Conservation (phyloP, 345 rosid species). For the Pelargonium nanum region DNA sequence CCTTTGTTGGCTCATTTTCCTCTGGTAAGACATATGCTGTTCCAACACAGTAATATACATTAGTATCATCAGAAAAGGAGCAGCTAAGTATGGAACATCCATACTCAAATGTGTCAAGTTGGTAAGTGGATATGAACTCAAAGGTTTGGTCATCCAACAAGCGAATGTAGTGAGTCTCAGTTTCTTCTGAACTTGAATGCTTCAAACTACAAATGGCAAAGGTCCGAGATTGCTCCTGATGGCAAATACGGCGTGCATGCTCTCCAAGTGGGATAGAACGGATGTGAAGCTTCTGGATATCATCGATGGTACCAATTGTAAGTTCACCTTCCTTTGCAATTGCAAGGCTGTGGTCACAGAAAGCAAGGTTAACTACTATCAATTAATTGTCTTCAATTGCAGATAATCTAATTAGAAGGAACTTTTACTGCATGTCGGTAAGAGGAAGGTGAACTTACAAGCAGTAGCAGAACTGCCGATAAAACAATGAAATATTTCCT, state of each 20-base stretch:
- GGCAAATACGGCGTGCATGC: slow-evolving; percentile 84
- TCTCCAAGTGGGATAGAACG: slow-evolving; percentile 93
- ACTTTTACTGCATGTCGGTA: not conserved
- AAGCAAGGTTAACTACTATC: slow-evolving; percentile 1
- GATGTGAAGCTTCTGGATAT: slow-evolving; percentile 95
- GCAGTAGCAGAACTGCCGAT: not conserved
- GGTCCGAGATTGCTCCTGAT: slow-evolving; percentile 89
- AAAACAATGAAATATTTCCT: not conserved
- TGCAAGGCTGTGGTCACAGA: slow-evolving; percentile 51
- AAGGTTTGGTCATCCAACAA: slow-evolving; percentile 82
- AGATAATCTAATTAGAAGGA: not conserved
- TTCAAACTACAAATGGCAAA: slow-evolving; percentile 78
- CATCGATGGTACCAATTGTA: slow-evolving; percentile 90
- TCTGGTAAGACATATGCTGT: slow-evolving; percentile 90
- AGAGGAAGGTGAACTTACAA: not conserved
- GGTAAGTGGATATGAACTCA: slow-evolving; percentile 65
- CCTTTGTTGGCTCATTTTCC: slow-evolving; percentile 87
- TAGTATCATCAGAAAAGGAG: slow-evolving; percentile 66
- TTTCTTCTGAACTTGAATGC: slow-evolving; percentile 61
- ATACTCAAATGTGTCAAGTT: slow-evolving; percentile 72
- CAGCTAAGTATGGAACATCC: slow-evolving; percentile 94
- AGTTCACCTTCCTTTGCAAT: slow-evolving; percentile 94
- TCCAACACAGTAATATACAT: slow-evolving; percentile 83
- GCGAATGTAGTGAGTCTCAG: slow-evolving; percentile 71
- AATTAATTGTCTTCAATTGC: slow-evolving; percentile 5